Base-by-base conservation (phyloP, 202 grass and related monocot genomes). In the Hordeum pubiflorum region DNA sequence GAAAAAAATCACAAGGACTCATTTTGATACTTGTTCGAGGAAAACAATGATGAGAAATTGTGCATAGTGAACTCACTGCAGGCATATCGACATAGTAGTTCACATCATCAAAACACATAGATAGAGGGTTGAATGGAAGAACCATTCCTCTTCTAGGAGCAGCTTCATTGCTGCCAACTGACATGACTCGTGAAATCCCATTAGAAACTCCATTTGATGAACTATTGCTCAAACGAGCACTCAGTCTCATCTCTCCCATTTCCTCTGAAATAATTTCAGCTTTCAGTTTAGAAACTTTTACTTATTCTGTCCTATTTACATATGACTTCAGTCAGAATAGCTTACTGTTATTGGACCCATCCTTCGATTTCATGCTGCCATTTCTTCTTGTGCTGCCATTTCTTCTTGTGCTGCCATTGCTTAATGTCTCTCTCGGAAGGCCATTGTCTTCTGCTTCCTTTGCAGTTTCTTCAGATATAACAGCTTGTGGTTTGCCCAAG, bases 41-140 rank as follows among this genome's bases (percentile, higher is more conserved):
- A 54, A 54, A 54, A 54, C 48, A n/a, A 54, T 54, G 48, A 54
- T 54, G 48, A 54, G 17, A 54, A 71, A 21, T 43, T 73, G 17
- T 71, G 59, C 24, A 78, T 62, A 63, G 58, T 79, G 37, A 81
- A 89, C 89, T 90, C 67, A 99, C 92, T 22, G 87, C 77, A 76
- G 96, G 96, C 96, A 99, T 96, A 75, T 99, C 92, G 0, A 99
- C 96, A 83, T 77, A 99, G 82, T 99, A 99, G 80, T 88, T 93
- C 70, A 99, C 86, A 65, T 93, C 87, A 76, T 93, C 83, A 64
- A 99, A 99, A 71, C 89, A 99, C 96, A 99, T 99, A 87, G 90
- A 44, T 57, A 99, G 89, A 87, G 96, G 89, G 13, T 34, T 89
- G 54, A 96, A 99, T 22, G 96, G 96, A 91, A 99, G 96, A 86